Base-by-base conservation (phyloP, 352 stramenopile species). In the Phytophthora hibernalis region DNA sequence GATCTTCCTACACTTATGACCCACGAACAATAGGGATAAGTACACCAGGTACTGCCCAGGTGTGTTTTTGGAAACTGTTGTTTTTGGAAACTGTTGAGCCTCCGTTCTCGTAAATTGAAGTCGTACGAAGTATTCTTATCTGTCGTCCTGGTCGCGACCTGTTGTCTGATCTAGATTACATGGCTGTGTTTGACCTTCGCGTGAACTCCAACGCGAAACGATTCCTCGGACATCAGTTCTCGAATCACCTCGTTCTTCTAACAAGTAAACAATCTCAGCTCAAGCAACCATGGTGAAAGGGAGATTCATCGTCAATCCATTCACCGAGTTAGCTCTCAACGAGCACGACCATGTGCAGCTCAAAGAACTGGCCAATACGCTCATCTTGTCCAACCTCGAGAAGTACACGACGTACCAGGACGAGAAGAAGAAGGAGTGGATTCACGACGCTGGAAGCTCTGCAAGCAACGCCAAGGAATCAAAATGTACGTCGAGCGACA, bases 401-500 rank as follows among this genome's bases (percentile, higher is more conserved):
- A 68, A 65, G 33, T 76, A 69, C 52, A 65, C 47, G 10, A 53
- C 8, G n/a, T 69, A 63, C 20, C 66, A 68, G 15, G 61, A 67
- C 16, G 48, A 71, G 38, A 70, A 63, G 35, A 55, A 38, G 9
- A 74, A 67, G 26, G 38, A n/a, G 51, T 82, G 1, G 61, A 86
- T 40, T 18, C 52, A 37, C 65, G 56, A 26, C 56, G 49, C 4
- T 83, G 77, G 74, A 82, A 83, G 48, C 54, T 79, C 1, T 68
- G 70, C 64, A 82, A 79, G 56, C 53, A 83, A 50, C 74, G 71
- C 20, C 47, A 86, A 61, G 58, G 65, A 0, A 51, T 86, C 40
- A 64, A 66, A 11, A 80, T 79, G 59, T 83, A 76, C 37, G 49
- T 62, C 5, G 51, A 71, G 30, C 61, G 66, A 21, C 43, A 51